Percentiles rank a stretch among this genome's conserved stretches.
These are phyloP conservation scores for Macrophomina phaseolina DNA, from an alignment of 2,329 filamentous ascomycete genomes.

Conservation along the genomic window DNA sequence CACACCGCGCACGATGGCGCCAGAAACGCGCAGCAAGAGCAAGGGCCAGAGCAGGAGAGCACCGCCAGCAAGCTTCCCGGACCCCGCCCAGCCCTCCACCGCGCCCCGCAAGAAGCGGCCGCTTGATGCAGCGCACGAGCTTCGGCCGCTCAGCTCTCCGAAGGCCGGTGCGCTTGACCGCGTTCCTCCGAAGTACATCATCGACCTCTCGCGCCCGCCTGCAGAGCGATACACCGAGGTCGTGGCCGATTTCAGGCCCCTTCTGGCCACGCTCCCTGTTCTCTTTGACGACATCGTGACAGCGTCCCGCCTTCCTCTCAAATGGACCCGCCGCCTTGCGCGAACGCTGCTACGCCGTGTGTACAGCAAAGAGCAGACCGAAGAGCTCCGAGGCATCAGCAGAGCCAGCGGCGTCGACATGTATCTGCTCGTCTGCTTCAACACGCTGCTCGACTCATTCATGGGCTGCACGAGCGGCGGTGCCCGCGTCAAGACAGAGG, in stretches of 20 bases:
- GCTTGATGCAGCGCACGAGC: not conserved
- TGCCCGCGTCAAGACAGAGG: slow-evolving; percentile 37
- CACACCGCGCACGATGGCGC: slow-evolving; percentile 5
- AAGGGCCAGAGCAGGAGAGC: slow-evolving; percentile 19
- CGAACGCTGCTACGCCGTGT: slow-evolving; percentile 58
- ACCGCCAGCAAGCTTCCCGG: slow-evolving; percentile 15
- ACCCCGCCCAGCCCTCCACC: not conserved
- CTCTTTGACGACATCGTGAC: slow-evolving; percentile 60
- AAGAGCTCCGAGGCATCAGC: slow-evolving; percentile 66
- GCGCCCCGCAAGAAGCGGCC: not conserved
- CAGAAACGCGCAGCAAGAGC: slow-evolving; percentile 3
- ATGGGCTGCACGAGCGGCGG: slow-evolving; percentile 70
- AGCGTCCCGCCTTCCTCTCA: slow-evolving; percentile 30
- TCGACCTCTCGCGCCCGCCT: slow-evolving; percentile 62
- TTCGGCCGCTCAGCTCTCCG: not conserved
- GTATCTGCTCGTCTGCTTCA: slow-evolving; percentile 66
- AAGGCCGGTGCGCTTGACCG: not conserved
- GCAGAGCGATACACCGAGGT: slow-evolving; percentile 58
- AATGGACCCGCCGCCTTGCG: slow-evolving; percentile 43
- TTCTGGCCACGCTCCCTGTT: slow-evolving; percentile 50
- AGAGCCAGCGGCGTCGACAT: slow-evolving; percentile 58
- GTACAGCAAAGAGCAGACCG: slow-evolving; percentile 61
- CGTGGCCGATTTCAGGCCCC: slow-evolving; percentile 51
- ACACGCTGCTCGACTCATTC: slow-evolving; percentile 67
- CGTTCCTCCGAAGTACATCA: slow-evolving; percentile 50